Evolutionary conservation across 306 rosid genomes (phyloP).

Genomic region (Begonia masoniana): DNA sequence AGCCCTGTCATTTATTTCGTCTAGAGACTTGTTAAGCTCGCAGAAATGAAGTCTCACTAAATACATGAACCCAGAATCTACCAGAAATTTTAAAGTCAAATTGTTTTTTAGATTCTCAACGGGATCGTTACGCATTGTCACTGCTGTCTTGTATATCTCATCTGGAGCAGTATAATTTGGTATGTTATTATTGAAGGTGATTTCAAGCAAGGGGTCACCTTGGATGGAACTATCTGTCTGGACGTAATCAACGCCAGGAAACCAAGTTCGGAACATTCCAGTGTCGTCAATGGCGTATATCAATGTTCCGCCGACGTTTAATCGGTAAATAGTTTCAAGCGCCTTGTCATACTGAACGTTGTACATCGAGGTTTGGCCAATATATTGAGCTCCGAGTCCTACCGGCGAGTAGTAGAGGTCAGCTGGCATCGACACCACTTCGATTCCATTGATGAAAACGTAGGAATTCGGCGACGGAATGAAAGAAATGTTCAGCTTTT

Average conservation of each 20-base stretch:
- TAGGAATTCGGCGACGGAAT: constrained; percentile 20
- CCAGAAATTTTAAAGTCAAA: constrained; percentile 11
- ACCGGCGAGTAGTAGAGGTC: constrained; percentile 25
- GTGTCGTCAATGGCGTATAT: neutral
- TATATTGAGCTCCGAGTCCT: neutral
- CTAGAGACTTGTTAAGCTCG: neutral
- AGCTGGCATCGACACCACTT: constrained; percentile 59
- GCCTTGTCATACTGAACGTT: constrained; percentile 4
- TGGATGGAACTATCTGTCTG: rapidly evolving
- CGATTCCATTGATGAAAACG: constrained; percentile 67
- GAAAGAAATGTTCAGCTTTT: constrained; percentile 28
- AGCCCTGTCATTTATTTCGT: neutral
- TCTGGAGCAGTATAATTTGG: constrained; percentile 13
- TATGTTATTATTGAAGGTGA: neutral
- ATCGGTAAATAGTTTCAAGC: constrained; percentile 12
- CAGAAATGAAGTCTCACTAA: constrained; percentile 26
- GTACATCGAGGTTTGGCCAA: neutral
- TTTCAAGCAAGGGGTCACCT: neutral
- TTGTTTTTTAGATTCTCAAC: neutral
- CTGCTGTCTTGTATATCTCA: neutral
- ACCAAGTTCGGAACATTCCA: constrained; percentile 21
- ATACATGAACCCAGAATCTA: constrained; percentile 11
- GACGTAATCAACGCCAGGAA: rapidly evolving
- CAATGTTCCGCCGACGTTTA: constrained; percentile 15
- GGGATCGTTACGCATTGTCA: neutral